A percentile compares a stretch with the other conserved stretches of the same genome.
Conservation (phyloP, 2,329 filamentous ascomycete genomes). For the Coniochaeta ligniaria region DNA sequence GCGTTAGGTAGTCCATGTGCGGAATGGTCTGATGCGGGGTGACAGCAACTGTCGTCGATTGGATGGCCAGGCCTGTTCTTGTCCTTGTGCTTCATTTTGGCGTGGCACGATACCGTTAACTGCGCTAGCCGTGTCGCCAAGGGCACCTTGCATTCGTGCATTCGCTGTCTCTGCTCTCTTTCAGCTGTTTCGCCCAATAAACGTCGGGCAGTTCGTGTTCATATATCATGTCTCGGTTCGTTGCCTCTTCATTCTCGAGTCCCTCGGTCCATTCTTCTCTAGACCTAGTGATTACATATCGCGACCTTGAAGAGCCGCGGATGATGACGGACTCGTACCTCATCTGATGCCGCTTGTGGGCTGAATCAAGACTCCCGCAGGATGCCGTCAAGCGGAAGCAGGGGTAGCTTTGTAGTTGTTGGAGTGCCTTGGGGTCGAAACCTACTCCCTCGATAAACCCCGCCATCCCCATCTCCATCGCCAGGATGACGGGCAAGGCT, state of each 20-base stretch:
- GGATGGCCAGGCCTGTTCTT: neutral
- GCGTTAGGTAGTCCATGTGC: constrained; percentile 12
- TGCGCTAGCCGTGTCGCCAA: neutral
- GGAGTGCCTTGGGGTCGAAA: neutral
- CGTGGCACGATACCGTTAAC: neutral
- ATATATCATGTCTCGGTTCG: neutral
- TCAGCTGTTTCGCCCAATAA: neutral
- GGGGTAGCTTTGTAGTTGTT: too few species aligned
- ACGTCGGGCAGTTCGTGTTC: too few species aligned
- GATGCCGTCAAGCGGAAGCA: neutral
- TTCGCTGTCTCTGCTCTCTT: neutral
- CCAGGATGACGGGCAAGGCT: too few species aligned
- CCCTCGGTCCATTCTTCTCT: too few species aligned
- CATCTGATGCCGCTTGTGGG: neutral
- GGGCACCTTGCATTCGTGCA: neutral
- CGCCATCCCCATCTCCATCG: neutral
- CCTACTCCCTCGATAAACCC: neutral
- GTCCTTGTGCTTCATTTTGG: neutral
- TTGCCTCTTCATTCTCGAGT: too few species aligned
- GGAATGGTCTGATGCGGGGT: constrained; percentile 15
- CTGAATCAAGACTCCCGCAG: neutral
- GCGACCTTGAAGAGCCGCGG: neutral
- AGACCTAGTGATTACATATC: neutral
- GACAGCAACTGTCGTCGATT: neutral
- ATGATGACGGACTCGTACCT: neutral